Evolutionary conservation across 1,284 basidiomycete genomes (phyloP).

Genomic region (Porogramme epimiltina): DNA sequence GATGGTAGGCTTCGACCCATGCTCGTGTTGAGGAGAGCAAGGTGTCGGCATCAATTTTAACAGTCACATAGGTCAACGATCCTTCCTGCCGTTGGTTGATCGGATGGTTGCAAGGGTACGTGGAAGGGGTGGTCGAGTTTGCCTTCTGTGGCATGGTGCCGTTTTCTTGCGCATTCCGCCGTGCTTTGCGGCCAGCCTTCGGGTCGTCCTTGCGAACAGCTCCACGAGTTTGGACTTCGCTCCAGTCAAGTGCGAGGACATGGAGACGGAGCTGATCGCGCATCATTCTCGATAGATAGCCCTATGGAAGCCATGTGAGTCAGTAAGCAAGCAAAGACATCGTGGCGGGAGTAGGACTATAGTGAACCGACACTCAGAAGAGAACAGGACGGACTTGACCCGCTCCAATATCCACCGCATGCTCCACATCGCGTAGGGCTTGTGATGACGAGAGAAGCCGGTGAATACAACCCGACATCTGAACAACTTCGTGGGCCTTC

Average conservation of each 20-base stretch:
- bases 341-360: too few species aligned
- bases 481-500: constrained; percentile 52
- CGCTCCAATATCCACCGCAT: constrained; percentile 54
- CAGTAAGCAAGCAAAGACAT: constrained; percentile 4
- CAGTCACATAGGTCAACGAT: constrained; percentile 18
- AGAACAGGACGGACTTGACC: constrained; percentile 45
- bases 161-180: too few species aligned
- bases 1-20: constrained; percentile 1
- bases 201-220: not conserved
- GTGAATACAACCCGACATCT: constrained; percentile 44
- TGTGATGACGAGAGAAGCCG: constrained; percentile 26
- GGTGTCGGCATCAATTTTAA: constrained; percentile 20
- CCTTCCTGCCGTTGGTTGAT: not conserved
- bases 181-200: too few species aligned
- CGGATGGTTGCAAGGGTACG: too few species aligned
- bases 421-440: constrained; percentile 25
- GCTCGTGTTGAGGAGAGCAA: constrained; percentile 4
- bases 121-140: too few species aligned
- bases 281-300: constrained; percentile 49
- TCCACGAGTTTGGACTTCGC: constrained; percentile 39
- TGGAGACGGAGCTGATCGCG: constrained; percentile 37
- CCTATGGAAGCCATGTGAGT: constrained; percentile 36
- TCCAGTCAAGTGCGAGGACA: constrained; percentile 54
- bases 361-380: too few species aligned
- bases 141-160: too few species aligned